Conservation (phyloP, 83 land plant species). For the Picea abies region DNA sequence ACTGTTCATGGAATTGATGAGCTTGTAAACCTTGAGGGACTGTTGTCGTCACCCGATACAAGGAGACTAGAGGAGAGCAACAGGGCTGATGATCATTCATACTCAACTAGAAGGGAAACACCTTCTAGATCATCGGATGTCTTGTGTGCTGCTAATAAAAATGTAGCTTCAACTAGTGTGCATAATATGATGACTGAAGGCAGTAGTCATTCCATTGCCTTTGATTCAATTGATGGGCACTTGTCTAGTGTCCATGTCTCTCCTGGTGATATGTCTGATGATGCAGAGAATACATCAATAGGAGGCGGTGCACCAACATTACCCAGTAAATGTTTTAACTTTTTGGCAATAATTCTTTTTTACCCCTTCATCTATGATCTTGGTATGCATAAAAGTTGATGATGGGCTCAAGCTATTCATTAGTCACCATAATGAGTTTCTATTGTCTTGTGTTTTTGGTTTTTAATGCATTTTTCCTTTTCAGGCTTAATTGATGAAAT, state of each 20-base stretch:
- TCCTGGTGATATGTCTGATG: conserved; percentile 36
- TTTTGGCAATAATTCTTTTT: not conserved
- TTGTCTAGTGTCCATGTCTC: conserved; percentile 23
- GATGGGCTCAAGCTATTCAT: not conserved
- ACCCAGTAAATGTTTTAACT: conserved; percentile 44
- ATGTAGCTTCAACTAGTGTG: not conserved
- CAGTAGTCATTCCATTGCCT: conserved; percentile 23
- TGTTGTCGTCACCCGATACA: conserved; percentile 27
- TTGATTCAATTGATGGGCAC: conserved; percentile 31
- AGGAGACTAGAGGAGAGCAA: conserved; percentile 20
- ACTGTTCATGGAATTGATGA: conserved; percentile 39
- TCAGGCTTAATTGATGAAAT: conserved; percentile 73
- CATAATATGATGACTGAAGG: not conserved
- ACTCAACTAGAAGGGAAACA: conserved; percentile 23
- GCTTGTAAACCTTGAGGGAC: conserved; percentile 28
- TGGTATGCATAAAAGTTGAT: not conserved
- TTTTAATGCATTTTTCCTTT: conserved; percentile 7
- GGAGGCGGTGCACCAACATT: conserved; percentile 36
- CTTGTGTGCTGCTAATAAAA: conserved; percentile 21
- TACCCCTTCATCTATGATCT: not conserved
- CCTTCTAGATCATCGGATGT: conserved; percentile 24
- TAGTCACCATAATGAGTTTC: not conserved
- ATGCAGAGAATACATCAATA: conserved; percentile 19
- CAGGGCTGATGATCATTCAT: conserved; percentile 18
- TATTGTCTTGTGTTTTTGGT: not conserved